A percentile compares a stretch with the other conserved stretches of the same genome.
These are phyloP conservation scores for Amanita polypyramis DNA, from an alignment of 768 basidiomycete genomes.

Conservation along the genomic window DNA sequence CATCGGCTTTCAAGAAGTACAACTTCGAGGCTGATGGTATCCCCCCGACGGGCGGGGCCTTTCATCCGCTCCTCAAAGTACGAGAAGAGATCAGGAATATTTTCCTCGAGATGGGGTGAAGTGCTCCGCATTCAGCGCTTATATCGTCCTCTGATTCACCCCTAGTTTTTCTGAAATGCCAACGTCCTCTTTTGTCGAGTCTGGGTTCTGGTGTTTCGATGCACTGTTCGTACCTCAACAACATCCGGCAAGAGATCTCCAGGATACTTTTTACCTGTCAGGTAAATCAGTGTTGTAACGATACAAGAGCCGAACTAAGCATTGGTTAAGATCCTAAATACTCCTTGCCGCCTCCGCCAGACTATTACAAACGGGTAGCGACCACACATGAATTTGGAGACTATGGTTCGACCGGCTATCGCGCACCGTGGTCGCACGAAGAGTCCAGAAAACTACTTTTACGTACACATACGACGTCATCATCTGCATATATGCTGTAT, in stretches of 20 bases:
- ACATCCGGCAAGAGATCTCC: slow-evolving; percentile 94
- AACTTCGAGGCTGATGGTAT: slow-evolving; percentile 97
- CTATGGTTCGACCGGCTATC: slow-evolving; percentile 91
- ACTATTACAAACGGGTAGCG: slow-evolving; percentile 81
- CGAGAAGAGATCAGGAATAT: slow-evolving; percentile 96
- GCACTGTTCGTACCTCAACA: slow-evolving; percentile 97
- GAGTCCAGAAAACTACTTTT: slow-evolving; percentile 90
- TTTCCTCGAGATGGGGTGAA: slow-evolving; percentile 98
- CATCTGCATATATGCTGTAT: slow-evolving; percentile 89
- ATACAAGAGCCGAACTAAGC: slow-evolving; percentile 3
- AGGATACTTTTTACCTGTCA: slow-evolving; percentile 98
- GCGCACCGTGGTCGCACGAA: slow-evolving; percentile 88
- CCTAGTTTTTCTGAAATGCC: slow-evolving; percentile 97
- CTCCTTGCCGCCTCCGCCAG: slow-evolving; percentile 64
- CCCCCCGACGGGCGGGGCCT: slow-evolving; percentile 80
- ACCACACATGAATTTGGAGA: slow-evolving; percentile 80
- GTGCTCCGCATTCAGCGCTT: not conserved
- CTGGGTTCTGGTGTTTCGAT: slow-evolving; percentile 99
- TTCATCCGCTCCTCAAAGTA: slow-evolving; percentile 95
- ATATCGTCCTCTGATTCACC: slow-evolving; percentile 1
- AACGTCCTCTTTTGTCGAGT: slow-evolving; percentile 91
- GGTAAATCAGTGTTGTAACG: slow-evolving; percentile 28
- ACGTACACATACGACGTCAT: slow-evolving; percentile 94
- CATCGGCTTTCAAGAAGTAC: slow-evolving; percentile 90
- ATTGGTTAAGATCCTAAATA: slow-evolving; percentile 55